Conservation (phyloP, 305 asterid genomes). For the Fraxinus dipetala region DNA sequence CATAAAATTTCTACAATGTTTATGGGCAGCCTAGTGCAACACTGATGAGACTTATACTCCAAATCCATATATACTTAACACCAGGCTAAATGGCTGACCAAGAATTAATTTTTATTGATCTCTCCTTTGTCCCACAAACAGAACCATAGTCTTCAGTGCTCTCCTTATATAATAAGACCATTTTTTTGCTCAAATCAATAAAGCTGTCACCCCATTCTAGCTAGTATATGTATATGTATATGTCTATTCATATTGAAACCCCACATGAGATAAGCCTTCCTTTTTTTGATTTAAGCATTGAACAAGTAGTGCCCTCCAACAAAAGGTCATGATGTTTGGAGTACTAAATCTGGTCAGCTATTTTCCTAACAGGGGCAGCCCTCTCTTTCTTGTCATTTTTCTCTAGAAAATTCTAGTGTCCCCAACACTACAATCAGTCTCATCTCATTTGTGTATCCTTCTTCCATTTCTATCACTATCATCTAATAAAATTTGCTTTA, state of each 20-base stretch:
- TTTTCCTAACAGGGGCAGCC: neutral
- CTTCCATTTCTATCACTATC: neutral
- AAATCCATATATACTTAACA: neutral
- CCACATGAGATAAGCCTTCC: neutral
- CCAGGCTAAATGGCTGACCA: neutral
- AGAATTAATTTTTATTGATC: neutral
- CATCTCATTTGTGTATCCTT: neutral
- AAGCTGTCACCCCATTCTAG: neutral
- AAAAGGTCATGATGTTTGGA: neutral
- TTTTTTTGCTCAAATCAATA: neutral
- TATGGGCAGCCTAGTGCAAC: neutral
- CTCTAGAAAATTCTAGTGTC: neutral
- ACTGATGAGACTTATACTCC: neutral
- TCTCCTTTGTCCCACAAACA: neutral
- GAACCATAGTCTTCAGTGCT: neutral
- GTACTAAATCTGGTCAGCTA: neutral
- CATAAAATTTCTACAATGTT: neutral
- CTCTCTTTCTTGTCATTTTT: constrained; percentile 14
- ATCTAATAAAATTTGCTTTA: neutral
- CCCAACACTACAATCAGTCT: constrained; percentile 14
- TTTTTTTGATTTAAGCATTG: neutral
- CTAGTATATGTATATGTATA: neutral
- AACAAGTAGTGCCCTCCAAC: neutral
- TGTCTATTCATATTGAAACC: neutral
- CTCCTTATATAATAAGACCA: neutral